Evolutionary conservation across 2,329 filamentous ascomycete genomes (phyloP).

Genomic region (Epichloe sp.): DNA sequence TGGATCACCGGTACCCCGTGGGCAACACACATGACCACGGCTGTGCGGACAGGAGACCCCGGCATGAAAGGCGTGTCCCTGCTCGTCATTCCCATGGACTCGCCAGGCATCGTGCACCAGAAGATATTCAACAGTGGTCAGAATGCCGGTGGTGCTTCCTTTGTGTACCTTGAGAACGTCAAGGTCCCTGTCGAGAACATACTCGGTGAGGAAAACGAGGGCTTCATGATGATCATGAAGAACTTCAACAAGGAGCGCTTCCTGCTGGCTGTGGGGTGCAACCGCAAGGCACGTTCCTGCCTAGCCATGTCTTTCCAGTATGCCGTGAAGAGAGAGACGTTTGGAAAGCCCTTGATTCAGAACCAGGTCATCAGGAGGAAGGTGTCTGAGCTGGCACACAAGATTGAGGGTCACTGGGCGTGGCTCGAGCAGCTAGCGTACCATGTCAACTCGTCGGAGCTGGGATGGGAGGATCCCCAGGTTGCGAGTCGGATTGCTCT

Average conservation of each 20-base stretch:
- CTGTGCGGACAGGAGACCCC: slow-evolving; percentile 43
- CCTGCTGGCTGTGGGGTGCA: slow-evolving; percentile 41
- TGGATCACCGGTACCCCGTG: slow-evolving; percentile 53
- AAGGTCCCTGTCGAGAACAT: slow-evolving; percentile 28
- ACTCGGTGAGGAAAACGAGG: slow-evolving; percentile 39
- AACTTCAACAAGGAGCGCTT: slow-evolving; percentile 48
- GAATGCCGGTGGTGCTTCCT: slow-evolving; percentile 48
- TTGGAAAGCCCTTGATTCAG: slow-evolving; percentile 42
- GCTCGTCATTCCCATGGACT: slow-evolving; percentile 39
- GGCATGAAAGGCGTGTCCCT: slow-evolving; percentile 42
- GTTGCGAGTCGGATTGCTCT: slow-evolving; percentile 19
- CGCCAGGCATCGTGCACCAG: slow-evolving; percentile 33
- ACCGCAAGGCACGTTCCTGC: slow-evolving; percentile 44
- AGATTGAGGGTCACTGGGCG: slow-evolving; percentile 48
- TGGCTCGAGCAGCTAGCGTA: slow-evolving; percentile 50
- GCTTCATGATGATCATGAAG: slow-evolving; percentile 44
- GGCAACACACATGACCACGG: slow-evolving; percentile 49
- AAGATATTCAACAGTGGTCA: slow-evolving; percentile 53
- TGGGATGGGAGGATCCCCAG: slow-evolving; percentile 18
- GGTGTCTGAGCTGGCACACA: slow-evolving; percentile 42
- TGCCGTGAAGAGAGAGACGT: slow-evolving; percentile 39
- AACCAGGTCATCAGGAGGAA: slow-evolving; percentile 48
- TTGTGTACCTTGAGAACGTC: slow-evolving; percentile 42
- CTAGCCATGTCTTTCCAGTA: slow-evolving; percentile 38
- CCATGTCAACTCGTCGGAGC: slow-evolving; percentile 26